Evolutionary conservation across 345 rosid genomes (phyloP), one percentile per base, ranked within the genome.

Genomic region (Salix brachista): DNA sequence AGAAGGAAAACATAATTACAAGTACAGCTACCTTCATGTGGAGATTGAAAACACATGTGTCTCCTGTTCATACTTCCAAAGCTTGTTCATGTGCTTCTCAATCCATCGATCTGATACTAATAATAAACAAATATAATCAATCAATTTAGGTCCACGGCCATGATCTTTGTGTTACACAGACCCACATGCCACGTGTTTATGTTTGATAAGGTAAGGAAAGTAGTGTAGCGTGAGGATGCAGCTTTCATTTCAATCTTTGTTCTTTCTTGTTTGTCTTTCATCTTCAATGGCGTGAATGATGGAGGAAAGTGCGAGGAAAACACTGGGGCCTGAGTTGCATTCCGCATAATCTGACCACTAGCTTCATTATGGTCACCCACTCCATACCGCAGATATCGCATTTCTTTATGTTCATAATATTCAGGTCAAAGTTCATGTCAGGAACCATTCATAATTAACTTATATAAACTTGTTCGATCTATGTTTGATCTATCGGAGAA

Each of bases 281-380:
- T 34, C 61, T 76, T 84, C 67, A 78, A 78, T 77, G 86, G 89
- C 90, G 85, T 74, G 80, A 90, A 84, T 81, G 82, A 73, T 87
- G 91, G 87, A 76, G 32, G 72, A 67, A 72, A 58, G 74, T n/a
- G 30, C 39, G 75, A 50, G 30, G 37, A 42, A 18, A 46, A 67
- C 80, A 41, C n/a, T 39, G 75, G 80, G 81, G 77, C 67, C 65
- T 2, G 28, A 21, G 73, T 80, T 74, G 52, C 78, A 70, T 23
- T 25, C 75, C 78, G 54, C 69, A 36, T 36, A 39, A 6, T 77
- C 36, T 23, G 69, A 69, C 64, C 65, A 32, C 46, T 67, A 32
- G 6, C 23, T 12, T 58, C 5, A 46, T 46, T 13, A 4, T 67
- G 61, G 32, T 14, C 28, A 21, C 54, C 77, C 80, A 65, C 67